Evolutionary conservation across 1,284 basidiomycete species (phyloP).

Genomic region (Tilletia walkeri): DNA sequence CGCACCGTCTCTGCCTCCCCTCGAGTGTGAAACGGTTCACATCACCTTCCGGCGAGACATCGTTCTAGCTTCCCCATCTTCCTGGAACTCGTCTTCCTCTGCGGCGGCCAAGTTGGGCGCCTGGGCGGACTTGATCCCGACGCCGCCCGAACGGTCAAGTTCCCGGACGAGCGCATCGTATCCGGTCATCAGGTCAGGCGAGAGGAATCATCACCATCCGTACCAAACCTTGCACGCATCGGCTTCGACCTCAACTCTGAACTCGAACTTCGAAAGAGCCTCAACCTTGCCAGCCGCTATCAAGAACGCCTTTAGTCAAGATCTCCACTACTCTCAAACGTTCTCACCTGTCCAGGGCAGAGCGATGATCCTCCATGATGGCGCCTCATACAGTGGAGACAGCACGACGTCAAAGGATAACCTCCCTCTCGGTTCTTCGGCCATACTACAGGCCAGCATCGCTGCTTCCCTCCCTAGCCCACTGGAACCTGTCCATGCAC

Average conservation of each 20-base stretch:
- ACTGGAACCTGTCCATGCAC: background rate
- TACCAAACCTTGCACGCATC: background rate
- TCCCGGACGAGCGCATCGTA: constrained; percentile 4
- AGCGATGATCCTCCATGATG: background rate
- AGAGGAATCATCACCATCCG: no score
- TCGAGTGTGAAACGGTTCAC: constrained; percentile 11
- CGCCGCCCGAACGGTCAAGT: constrained; percentile 2
- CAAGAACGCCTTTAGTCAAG: background rate
- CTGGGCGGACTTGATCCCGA: constrained; percentile 8
- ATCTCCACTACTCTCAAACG: background rate
- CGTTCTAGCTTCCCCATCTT: background rate
- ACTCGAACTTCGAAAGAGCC: constrained; percentile 1
- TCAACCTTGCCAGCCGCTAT: constrained; percentile 2
- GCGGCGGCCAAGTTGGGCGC: background rate
- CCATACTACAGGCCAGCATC: background rate
- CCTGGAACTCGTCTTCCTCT: background rate
- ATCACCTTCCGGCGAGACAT: constrained; percentile 13
- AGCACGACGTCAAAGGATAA: background rate
- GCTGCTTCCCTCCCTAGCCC: constrained; percentile 5
- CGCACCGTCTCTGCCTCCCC: constrained; percentile 11
- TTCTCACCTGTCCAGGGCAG: constrained; percentile 3
- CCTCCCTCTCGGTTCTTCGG: background rate
- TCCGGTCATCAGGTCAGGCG: background rate
- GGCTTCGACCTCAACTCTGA: background rate
- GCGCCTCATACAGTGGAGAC: background rate